phyloP scores from a whole-genome alignment of 345 rosid genomes.

The Hibiscus mutabilis region DNA sequence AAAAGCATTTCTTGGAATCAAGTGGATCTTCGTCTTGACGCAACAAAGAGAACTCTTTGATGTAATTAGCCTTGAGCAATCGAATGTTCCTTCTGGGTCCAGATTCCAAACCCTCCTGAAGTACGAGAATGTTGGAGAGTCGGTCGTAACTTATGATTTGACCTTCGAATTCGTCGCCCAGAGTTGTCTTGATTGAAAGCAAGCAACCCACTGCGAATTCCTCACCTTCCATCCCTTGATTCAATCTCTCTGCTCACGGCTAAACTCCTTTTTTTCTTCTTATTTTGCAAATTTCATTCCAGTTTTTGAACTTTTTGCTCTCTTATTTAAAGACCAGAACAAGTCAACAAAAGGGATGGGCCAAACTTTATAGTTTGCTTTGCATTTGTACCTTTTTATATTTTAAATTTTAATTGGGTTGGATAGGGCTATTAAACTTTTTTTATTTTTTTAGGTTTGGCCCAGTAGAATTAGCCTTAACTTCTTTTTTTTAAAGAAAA shows the following conservation, averaged over 20 bases:
- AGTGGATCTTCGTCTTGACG: constrained; percentile 87
- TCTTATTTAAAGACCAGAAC: too few species aligned
- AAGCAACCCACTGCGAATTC: constrained; percentile 83
- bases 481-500: too few species aligned
- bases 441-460: too few species aligned
- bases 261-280: neutral
- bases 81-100: constrained; percentile 52
- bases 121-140: constrained; percentile 82
- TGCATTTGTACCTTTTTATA: too few species aligned
- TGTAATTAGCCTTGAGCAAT: constrained; percentile 71
- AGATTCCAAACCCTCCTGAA: constrained; percentile 61
- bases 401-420: too few species aligned
- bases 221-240: constrained; percentile 31
- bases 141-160: constrained; percentile 89
- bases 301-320: too few species aligned
- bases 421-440: too few species aligned
- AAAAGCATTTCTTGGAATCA: constrained; percentile 48
- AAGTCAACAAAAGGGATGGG: too few species aligned
- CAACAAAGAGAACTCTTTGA: constrained; percentile 51
- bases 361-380: too few species aligned
- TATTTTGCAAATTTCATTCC: neutral
- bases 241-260: neutral
- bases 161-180: constrained; percentile 92
- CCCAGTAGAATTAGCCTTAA: too few species aligned
- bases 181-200: constrained; percentile 69